These are phyloP conservation scores for Gracilaria domingensis DNA, from an alignment of 23 red algal species.

Conservation along the genomic window DNA sequence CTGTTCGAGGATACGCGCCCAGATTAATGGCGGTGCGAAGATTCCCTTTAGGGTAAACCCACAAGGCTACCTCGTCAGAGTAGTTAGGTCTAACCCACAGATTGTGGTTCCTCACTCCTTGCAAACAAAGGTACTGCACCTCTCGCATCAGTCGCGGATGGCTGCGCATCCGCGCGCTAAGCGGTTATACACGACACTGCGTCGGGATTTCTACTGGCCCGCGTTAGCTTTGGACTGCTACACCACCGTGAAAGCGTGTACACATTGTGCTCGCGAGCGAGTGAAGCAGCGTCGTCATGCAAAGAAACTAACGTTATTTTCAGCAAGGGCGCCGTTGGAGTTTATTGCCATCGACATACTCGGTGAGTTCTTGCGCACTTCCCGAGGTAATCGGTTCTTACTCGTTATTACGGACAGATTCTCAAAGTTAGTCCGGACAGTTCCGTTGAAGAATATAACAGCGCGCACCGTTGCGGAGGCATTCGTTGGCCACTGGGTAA, in stretches of 20 bases:
- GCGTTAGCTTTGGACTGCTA: not conserved
- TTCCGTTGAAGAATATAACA: not conserved
- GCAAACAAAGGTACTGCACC: not conserved
- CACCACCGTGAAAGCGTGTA: too few species aligned
- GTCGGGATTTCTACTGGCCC: constrained; percentile 26
- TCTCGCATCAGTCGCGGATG: not conserved
- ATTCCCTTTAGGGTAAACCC: not conserved
- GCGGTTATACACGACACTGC: not conserved
- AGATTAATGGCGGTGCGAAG: not conserved
- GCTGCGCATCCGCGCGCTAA: not conserved
- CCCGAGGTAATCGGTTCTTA: not conserved
- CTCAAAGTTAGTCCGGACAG: not conserved
- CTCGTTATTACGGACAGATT: not conserved
- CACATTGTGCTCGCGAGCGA: too few species aligned
- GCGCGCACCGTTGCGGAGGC: not conserved
- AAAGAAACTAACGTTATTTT: too few species aligned
- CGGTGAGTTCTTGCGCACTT: not conserved
- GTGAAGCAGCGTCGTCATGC: too few species aligned
- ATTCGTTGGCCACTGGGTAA: not conserved
- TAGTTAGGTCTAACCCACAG: not conserved
- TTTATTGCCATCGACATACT: constrained; percentile 20
- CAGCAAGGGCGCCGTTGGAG: not conserved
- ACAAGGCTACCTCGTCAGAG: not conserved
- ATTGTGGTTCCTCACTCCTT: constrained; percentile 22
- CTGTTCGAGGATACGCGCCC: not conserved